Evolutionary conservation across 768 basidiomycete genomes (phyloP), one percentile per base, ranked within the genome.

Genomic region (Tulasnella calospora): DNA sequence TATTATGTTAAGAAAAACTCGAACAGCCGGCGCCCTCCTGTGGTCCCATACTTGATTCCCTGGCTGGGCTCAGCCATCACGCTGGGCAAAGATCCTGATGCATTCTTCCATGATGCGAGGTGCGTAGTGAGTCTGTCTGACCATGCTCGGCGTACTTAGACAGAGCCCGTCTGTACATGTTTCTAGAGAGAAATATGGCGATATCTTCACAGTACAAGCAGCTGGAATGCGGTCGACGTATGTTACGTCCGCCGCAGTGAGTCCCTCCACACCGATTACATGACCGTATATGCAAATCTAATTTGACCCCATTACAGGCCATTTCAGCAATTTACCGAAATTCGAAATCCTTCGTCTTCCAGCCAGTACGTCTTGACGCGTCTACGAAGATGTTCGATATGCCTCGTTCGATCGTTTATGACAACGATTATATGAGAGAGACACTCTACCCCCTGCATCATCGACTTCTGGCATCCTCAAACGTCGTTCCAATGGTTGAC

Each of bases 331-430:
- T 78, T 7, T 78, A 78, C 47, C 76, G 73, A 41, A 55, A 78
- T 55, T 70, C 78, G 8, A 78, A 78, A n/a, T 55, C 69, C 27
- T 72, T 78, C 70, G 67, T 72, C 35, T 78, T 78, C 41, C 6
- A 7, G n/a, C 77, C 77, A 44, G 72, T n/a, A 30, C 71, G 71
- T n/a, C 30, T 71, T 12, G 69, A 70, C 5, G 3, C 72, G 1
- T 38, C 27, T 21, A 47, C 17, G 8, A 51, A 21, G 19, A 36
- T 51, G 19, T 74, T 78, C 47, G 80, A 77, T 5, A 70, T 71
- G 55, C 67, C 72, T 36, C 72, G 57, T n/a, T 36, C 71, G 30
- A 61, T 69, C 17, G 35, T 69, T 7, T 67, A 78, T 57, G 70
- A 44, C 38, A 57, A 41, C 19, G 61, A 67, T 15, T 78, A 44